Base-by-base conservation (phyloP, 2,329 filamentous ascomycete species). In the Cladophialophora immunda region DNA sequence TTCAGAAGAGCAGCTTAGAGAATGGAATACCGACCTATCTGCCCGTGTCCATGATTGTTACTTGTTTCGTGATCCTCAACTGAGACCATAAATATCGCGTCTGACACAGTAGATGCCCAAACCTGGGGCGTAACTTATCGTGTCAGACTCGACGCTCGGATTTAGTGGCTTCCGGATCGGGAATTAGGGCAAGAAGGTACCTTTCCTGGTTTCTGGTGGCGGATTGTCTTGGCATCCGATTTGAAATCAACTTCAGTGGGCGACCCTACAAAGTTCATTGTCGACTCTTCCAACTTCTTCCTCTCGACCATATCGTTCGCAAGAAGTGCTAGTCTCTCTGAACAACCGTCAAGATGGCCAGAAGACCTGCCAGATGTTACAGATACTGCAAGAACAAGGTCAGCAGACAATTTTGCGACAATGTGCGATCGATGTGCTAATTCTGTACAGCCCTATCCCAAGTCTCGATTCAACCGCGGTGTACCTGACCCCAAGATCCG, bases 311-410 rank as follows among this genome's bases (percentile, higher is more conserved):
- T 73, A 78, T 75, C 79, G 78, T 82, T 81, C 80, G 80, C 79
- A 82, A 76, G 79, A 82, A 82, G 78, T 80, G 79, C 80, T 75
- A 72, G 72, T 70, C 73, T 62, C 74, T 78, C 75, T 76, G 79
- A 83, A 81, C 81, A 82, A 80, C 81, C 80, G 88, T 90, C 90
- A 94, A 90, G 88, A 99, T 99, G 95, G 95, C 95, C 82, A 93
- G 95, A 86, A 93, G 95, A 92, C 95, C 95, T 82, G 95, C 95
- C 81, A 92, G 95, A 88, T 99, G 95, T 88, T 99, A 97, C 90
- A 91, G 95, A 82, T 99, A 99, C 92, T 99, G 95, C 94, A 99
- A 99, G 93, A 99, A 98, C 91, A 97, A 97, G 93, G 93, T 97
- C 82, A 85, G 91, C 84, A 34, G 27, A 45, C n/a, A n/a, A 50